A percentile compares a stretch with the other conserved stretches of the same genome.
Conservation (phyloP, 1,284 basidiomycete species). For the Amylostereum areolatum region DNA sequence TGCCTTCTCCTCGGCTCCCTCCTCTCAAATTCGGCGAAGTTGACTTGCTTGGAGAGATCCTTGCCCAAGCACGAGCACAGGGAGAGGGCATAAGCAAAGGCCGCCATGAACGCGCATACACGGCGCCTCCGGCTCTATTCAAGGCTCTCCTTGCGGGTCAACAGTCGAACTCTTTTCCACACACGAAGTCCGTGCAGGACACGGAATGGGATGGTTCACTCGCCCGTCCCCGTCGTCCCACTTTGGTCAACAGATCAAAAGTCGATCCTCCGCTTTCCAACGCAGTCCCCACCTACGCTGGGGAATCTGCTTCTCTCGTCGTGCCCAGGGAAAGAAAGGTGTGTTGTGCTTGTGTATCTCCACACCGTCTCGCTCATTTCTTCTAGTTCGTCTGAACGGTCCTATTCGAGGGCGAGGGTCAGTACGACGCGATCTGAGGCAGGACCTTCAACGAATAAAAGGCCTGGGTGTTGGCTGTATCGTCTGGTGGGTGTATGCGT, state of each 20-base stretch:
- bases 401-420: conserved; percentile 77
- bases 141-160: conserved; percentile 1
- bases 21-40: conserved; percentile 11
- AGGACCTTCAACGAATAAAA: conserved; percentile 77
- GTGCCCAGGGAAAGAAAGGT: conserved; percentile 96
- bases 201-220: not conserved
- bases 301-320: conserved; percentile 92
- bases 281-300: conserved; percentile 31
- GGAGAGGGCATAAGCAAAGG: conserved; percentile 1
- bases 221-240: conserved; percentile 2
- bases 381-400: conserved; percentile 73
- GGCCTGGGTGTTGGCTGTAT: conserved; percentile 75
- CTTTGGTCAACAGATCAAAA: not conserved
- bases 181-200: conserved; percentile 2
- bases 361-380: not conserved
- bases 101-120: conserved; percentile 14
- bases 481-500: conserved; percentile 57
- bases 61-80: conserved; percentile 9
- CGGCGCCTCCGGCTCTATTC: conserved; percentile 14
- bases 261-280: conserved; percentile 2
- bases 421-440: conserved; percentile 78
- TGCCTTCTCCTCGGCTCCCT: conserved; percentile 9
- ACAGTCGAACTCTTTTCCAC: not conserved
- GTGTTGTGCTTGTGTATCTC: conserved; percentile 1
- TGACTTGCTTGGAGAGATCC: conserved; percentile 15